These are phyloP conservation scores for Fusarium mexicanum DNA, from an alignment of 2,329 filamentous ascomycete genomes.

Conservation along the genomic window DNA sequence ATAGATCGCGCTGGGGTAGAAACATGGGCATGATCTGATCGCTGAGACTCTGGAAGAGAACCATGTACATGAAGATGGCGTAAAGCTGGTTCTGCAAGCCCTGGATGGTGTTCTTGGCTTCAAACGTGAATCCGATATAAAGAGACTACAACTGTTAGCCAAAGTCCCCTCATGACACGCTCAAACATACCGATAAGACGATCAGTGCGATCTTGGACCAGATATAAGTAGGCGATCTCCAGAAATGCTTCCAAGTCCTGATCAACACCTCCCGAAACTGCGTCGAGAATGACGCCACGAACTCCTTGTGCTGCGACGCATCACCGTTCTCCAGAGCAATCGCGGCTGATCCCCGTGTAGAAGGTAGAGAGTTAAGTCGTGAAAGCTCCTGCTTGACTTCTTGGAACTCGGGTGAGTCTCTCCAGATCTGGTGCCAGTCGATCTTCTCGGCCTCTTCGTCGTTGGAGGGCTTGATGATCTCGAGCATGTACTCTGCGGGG, in stretches of 20 bases:
- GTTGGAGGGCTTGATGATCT: constrained; percentile 44
- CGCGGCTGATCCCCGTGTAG: not conserved
- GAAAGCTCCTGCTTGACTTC: constrained; percentile 40
- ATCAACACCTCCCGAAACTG: constrained; percentile 52
- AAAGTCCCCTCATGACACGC: accelerated
- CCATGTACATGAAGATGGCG: constrained; percentile 73
- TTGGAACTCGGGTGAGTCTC: constrained; percentile 53
- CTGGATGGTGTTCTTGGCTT: constrained; percentile 61
- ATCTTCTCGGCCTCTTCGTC: constrained; percentile 52
- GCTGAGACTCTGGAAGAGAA: constrained; percentile 69
- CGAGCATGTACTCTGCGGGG: constrained; percentile 74
- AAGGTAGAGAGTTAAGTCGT: constrained; percentile 20
- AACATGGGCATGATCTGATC: constrained; percentile 78
- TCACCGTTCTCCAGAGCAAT: not conserved
- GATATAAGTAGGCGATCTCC: constrained; percentile 63
- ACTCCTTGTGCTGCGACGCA: constrained; percentile 44
- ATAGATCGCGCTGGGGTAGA: constrained; percentile 71
- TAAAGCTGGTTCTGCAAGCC: constrained; percentile 76
- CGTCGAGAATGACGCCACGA: constrained; percentile 44
- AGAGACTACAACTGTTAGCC: constrained; percentile 47
- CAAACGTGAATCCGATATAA: constrained; percentile 76
- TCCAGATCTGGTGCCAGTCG: constrained; percentile 54
- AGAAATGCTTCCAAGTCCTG: constrained; percentile 47
- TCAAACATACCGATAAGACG: constrained; percentile 27
- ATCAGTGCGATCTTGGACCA: constrained; percentile 61